A percentile compares a stretch with the other conserved stretches of the same genome.
Conservation (phyloP, 306 rosid species). For the Castanospermum australe region DNA sequence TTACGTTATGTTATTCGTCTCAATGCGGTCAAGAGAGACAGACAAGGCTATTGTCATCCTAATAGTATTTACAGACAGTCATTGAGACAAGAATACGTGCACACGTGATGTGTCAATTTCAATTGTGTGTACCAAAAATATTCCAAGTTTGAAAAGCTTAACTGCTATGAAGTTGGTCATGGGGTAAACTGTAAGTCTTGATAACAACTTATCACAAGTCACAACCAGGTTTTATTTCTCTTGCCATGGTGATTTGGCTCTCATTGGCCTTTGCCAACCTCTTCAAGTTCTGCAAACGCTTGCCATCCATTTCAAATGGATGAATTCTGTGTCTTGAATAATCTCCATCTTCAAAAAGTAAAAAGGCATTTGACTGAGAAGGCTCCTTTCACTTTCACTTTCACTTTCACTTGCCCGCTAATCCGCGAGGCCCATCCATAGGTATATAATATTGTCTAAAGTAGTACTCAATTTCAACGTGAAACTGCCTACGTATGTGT, state of each 20-base stretch:
- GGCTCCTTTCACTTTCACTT: too few species aligned
- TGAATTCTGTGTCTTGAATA: not conserved
- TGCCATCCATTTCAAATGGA: not conserved
- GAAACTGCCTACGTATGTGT: not conserved
- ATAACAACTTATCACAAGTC: constrained; percentile 19
- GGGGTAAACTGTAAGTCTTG: not conserved
- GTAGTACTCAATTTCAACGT: not conserved
- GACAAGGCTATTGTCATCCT: constrained; percentile 30
- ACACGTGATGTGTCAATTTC: constrained; percentile 45
- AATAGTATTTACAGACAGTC: constrained; percentile 41
- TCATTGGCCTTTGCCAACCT: not conserved
- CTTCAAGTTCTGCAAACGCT: not conserved
- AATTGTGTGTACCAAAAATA: constrained; percentile 35
- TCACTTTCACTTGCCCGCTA: not conserved
- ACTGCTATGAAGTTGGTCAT: constrained; percentile 17
- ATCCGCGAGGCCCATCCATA: not conserved
- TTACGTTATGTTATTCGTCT: constrained; percentile 17
- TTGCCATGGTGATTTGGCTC: not conserved
- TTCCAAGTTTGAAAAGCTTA: constrained; percentile 35
- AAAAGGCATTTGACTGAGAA: not conserved
- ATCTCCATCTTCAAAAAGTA: not conserved
- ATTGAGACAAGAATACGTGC: constrained; percentile 42
- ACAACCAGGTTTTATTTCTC: not conserved
- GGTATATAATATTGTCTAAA: not conserved
- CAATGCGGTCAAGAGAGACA: constrained; percentile 42